These are phyloP conservation scores for Boletus sp. DNA, from an alignment of 768 basidiomycete species.

Conservation along the genomic window DNA sequence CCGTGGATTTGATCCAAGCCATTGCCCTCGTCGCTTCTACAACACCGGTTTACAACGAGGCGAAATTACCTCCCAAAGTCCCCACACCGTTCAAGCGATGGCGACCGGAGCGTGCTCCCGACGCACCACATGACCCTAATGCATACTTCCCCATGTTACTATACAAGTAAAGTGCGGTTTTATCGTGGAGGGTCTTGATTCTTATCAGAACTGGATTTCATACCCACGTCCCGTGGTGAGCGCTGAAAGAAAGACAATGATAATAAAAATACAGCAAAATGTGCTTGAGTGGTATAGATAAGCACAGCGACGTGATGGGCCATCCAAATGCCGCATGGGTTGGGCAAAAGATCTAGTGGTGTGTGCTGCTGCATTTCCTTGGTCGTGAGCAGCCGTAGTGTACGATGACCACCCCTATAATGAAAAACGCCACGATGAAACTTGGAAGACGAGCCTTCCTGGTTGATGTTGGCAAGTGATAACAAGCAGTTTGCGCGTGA, in stretches of 20 bases:
- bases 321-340: neutral
- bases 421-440: neutral
- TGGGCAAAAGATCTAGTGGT: neutral
- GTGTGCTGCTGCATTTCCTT: neutral
- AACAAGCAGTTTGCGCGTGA: neutral
- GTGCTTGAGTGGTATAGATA: neutral
- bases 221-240: constrained; percentile 24
- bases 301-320: neutral
- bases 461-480: neutral
- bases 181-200: neutral
- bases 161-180: constrained; percentile 40
- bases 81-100: constrained; percentile 69
- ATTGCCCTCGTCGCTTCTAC: constrained; percentile 61
- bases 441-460: neutral
- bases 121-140: constrained; percentile 79
- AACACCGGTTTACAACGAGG: constrained; percentile 55
- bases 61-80: constrained; percentile 71
- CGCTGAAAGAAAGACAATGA: constrained; percentile 3
- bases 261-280: neutral
- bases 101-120: constrained; percentile 64
- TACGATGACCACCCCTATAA: neutral
- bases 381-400: neutral
- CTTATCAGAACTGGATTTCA: constrained; percentile 27
- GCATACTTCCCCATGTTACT: constrained; percentile 83
- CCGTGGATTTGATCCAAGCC: constrained; percentile 66